phyloP scores from a whole-genome alignment of 116 monocot genomes.

The Cymodocea nodosa region DNA sequence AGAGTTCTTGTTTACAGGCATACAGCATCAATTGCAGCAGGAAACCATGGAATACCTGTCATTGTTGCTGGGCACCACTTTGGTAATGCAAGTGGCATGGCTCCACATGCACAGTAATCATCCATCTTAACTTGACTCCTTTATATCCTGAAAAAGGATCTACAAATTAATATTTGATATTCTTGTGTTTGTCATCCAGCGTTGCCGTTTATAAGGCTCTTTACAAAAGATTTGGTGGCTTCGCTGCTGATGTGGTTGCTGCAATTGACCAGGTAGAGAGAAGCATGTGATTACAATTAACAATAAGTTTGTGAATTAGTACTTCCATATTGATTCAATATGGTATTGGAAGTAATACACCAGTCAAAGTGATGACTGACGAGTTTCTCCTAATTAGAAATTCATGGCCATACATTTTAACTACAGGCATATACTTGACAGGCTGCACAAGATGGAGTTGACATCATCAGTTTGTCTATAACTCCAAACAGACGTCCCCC shows the following conservation, averaged over 20 bases:
- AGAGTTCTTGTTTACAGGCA: slow-evolving; percentile 32
- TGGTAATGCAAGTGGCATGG: slow-evolving; percentile 99
- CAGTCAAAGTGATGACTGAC: too few relatives aligned
- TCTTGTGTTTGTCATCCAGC: slow-evolving; percentile 26
- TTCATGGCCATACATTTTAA: not conserved
- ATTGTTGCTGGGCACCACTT: slow-evolving; percentile 76
- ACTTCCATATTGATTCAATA: too few relatives aligned
- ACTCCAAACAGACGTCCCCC: slow-evolving; percentile 84
- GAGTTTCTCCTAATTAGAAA: not conserved
- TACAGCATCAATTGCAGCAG: slow-evolving; percentile 74
- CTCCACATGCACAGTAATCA: slow-evolving; percentile 90
- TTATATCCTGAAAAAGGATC: not conserved
- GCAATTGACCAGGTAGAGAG: slow-evolving; percentile 83
- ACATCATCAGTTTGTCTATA: slow-evolving; percentile 86
- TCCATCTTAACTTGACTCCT: not conserved
- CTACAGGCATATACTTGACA: slow-evolving; percentile 17
- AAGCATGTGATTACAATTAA: too few relatives aligned
- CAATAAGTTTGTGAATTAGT: too few relatives aligned
- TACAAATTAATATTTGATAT: not conserved
- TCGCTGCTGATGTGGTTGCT: slow-evolving; percentile 97
- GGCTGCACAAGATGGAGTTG: slow-evolving; percentile 97
- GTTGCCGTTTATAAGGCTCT: slow-evolving; percentile 93
- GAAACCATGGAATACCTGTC: slow-evolving; percentile 77
- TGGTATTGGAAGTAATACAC: too few relatives aligned
- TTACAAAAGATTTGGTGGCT: slow-evolving; percentile 93